phyloP scores from a whole-genome alignment of 2,329 filamentous ascomycete species.

The Septoria petroselini region DNA sequence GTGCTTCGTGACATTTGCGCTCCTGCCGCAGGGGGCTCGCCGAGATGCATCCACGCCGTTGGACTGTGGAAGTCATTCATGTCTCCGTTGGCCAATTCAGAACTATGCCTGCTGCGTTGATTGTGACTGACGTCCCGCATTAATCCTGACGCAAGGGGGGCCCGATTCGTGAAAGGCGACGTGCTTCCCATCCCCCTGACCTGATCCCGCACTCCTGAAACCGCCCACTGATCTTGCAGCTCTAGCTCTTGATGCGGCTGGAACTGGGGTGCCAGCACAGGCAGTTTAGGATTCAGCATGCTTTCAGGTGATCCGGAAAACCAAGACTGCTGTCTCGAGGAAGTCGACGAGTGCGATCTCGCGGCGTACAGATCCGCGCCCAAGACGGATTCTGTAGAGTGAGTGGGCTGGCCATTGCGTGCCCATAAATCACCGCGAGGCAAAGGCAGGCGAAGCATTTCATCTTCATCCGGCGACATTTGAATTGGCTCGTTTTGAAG shows the following conservation, averaged over 20 bases:
- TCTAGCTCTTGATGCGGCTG: background rate
- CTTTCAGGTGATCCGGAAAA: background rate
- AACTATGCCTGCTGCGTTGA: too few species aligned
- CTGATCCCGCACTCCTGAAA: too few species aligned
- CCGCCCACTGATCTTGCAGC: too few species aligned
- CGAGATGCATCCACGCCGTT: background rate
- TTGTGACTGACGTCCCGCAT: too few species aligned
- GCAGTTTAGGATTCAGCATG: background rate
- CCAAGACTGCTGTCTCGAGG: conserved; percentile 6
- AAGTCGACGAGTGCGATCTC: background rate
- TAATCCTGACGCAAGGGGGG: too few species aligned
- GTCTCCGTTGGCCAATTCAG: background rate
- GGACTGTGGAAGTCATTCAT: background rate
- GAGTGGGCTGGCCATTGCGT: conserved; percentile 1
- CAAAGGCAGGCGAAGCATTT: background rate
- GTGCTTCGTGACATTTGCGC: background rate
- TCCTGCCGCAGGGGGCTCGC: background rate
- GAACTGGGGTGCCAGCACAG: background rate
- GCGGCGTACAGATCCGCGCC: background rate
- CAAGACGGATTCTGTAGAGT: background rate
- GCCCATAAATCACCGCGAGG: conserved; percentile 1
- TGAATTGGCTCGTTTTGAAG: conserved; percentile 1
- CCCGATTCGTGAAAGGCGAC: too few species aligned
- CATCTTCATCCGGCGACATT: conserved; percentile 1
- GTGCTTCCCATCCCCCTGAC: too few species aligned